phyloP scores from a whole-genome alignment of 352 stramenopile species.

The Phytophthora pistaciae region DNA sequence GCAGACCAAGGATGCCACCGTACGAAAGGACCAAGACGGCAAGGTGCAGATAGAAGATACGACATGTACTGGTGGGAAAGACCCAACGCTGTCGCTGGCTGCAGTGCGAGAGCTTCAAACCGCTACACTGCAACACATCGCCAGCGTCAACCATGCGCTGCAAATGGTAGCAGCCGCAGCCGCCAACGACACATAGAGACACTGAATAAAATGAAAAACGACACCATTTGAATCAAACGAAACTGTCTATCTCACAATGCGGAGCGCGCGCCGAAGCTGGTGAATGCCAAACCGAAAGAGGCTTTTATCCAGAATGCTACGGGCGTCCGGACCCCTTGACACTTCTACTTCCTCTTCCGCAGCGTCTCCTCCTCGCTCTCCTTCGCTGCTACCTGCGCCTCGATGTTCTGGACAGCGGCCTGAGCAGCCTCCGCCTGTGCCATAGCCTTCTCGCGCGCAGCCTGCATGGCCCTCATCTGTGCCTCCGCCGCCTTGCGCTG shows the following conservation, averaged over 20 bases:
- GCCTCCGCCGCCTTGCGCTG: constrained; percentile 78
- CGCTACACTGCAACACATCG: constrained; percentile 64
- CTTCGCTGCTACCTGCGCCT: constrained; percentile 45
- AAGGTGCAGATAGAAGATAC: not conserved
- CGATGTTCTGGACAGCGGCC: constrained; percentile 48
- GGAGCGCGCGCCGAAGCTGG: constrained; percentile 28
- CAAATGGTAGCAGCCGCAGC: constrained; percentile 26
- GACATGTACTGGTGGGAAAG: not conserved
- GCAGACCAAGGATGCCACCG: constrained; percentile 6
- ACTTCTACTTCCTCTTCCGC: constrained; percentile 74
- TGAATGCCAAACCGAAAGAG: constrained; percentile 23
- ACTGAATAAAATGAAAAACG: constrained; percentile 13
- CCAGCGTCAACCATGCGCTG: constrained; percentile 47
- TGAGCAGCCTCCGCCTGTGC: constrained; percentile 50
- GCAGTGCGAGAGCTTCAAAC: constrained; percentile 54
- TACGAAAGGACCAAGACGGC: constrained; percentile 6
- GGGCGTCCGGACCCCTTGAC: not conserved
- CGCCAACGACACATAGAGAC: constrained; percentile 3
- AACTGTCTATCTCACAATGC: constrained; percentile 52
- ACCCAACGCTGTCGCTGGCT: constrained; percentile 35
- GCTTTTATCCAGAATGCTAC: constrained; percentile 30
- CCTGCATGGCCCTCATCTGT: constrained; percentile 76
- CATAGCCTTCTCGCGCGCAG: constrained; percentile 59
- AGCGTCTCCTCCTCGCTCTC: constrained; percentile 49
- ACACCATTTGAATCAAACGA: constrained; percentile 43